Base-by-base conservation (phyloP, 805 yeast species). In the Debaryomyces castellii region DNA sequence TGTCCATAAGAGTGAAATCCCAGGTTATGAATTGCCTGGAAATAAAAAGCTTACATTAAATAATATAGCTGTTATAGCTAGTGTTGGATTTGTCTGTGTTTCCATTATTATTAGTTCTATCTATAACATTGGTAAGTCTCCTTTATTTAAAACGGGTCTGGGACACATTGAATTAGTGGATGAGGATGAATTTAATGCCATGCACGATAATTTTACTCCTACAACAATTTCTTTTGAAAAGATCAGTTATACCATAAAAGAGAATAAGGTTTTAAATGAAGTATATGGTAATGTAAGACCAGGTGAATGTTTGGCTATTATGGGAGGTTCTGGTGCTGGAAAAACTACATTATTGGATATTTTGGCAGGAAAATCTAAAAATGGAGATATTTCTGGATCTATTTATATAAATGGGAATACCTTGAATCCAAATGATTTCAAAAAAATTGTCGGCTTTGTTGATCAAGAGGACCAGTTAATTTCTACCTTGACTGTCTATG, bases 301-400 rank as follows among this genome's bases (percentile, higher is more conserved):
- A 2, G 86, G 97, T 32, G 90, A 90, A 61, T 86, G 96, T 50
- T 64, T 90, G 61, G 98, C 99, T 0, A 89, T 94, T 35, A 89
- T 94, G 96, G 99, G 99, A 37, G 97, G 97, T 1, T 91, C 97
- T 0, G 99, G 99, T 41, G 98, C 99, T 11, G 99, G 99, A 43
- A 94, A 94, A 62, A 92, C 99, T 0, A 92, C 99, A 0, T 68
- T 94, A 36, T 70, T 94, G 42, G 99, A 94, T 60, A 90, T 94
- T 48, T 70, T 94, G 45, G 98, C 98, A 0, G 87, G 85, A 39
- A 94, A 92, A 60, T 80, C 83, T 59, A 94, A 92, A 59, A 76
- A 83, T 27, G 99, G 99, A 2, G 50, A 52, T 0, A 76, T 81
- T 8, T 54, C 71, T 1, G 97, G 97, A n/a, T 60, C 69, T 1